A percentile compares a stretch with the other conserved stretches of the same genome.
These are phyloP conservation scores for Phytopythium litorale DNA, from an alignment of 352 stramenopile genomes.

Conservation along the genomic window DNA sequence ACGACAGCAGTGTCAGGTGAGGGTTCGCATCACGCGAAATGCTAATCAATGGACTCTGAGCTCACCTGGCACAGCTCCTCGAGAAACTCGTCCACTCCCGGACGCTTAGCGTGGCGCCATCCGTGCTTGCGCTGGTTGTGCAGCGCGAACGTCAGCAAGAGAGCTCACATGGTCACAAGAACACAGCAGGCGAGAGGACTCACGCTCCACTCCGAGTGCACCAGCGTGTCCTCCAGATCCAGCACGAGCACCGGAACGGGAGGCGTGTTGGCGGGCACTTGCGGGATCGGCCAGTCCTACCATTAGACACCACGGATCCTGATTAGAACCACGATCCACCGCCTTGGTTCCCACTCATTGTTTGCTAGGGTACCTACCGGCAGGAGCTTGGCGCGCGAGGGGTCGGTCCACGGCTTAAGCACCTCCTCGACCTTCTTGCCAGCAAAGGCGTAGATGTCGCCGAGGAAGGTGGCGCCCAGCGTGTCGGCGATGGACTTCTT, in stretches of 20 bases:
- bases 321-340: not conserved
- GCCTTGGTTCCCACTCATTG: not conserved
- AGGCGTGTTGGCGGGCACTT: slow-evolving; percentile 71
- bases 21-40: not conserved
- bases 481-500: slow-evolving; percentile 41
- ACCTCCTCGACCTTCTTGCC: slow-evolving; percentile 66
- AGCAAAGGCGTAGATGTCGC: slow-evolving; percentile 54
- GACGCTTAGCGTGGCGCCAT: slow-evolving; percentile 85
- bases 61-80: slow-evolving; percentile 67
- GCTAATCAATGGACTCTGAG: not conserved
- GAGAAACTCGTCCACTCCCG: slow-evolving; percentile 83
- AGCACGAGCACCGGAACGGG: slow-evolving; percentile 79
- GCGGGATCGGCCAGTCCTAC: slow-evolving; percentile 78
- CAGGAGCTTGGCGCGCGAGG: slow-evolving; percentile 76
- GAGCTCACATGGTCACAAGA: not conserved
- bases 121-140: slow-evolving; percentile 70
- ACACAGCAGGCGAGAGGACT: slow-evolving; percentile 15
- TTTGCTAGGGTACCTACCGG: slow-evolving; percentile 22
- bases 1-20: not conserved
- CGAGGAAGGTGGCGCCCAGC: slow-evolving; percentile 58
- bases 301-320: not conserved
- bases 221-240: slow-evolving; percentile 83
- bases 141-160: slow-evolving; percentile 1
- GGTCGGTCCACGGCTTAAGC: slow-evolving; percentile 74
- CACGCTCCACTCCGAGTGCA: slow-evolving; percentile 89